Evolutionary conservation across 2,329 filamentous ascomycete genomes (phyloP).

Genomic region (Monascus ruber): DNA sequence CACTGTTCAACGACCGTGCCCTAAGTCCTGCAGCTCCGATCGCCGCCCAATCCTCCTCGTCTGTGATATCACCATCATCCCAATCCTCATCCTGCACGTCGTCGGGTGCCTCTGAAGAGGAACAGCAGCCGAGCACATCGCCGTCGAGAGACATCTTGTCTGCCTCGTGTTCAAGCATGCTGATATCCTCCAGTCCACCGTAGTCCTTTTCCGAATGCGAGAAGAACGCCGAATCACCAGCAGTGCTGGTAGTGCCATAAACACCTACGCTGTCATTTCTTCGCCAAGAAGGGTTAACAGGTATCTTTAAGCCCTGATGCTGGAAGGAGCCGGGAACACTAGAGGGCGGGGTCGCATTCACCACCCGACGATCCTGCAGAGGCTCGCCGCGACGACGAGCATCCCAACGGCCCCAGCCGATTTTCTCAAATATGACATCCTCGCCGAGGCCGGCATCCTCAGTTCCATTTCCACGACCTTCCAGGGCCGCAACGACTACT

Average conservation of each 20-base stretch:
- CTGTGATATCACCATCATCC: constrained; percentile 77
- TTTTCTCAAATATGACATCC: constrained; percentile 68
- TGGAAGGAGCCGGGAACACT: constrained; percentile 38
- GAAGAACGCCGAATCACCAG: constrained; percentile 62
- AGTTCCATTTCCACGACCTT: constrained; percentile 56
- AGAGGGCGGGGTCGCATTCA: constrained; percentile 37
- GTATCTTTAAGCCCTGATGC: constrained; percentile 38
- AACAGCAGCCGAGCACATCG: constrained; percentile 51
- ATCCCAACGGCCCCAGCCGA: constrained; percentile 95
- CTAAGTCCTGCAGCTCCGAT: constrained; percentile 79
- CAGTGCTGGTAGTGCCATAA: constrained; percentile 48
- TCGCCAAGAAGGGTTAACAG: constrained; percentile 24
- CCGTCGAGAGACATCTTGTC: constrained; percentile 91
- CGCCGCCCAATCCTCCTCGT: constrained; percentile 91
- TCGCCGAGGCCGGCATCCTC: constrained; percentile 44
- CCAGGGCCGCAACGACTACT: constrained; percentile 82
- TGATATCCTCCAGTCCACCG: constrained; percentile 46
- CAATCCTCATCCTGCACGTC: constrained; percentile 62
- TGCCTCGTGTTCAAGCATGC: constrained; percentile 71
- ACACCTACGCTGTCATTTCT: constrained; percentile 26
- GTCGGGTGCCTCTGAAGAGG: constrained; percentile 62
- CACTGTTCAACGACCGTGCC: constrained; percentile 45
- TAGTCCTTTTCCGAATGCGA: constrained; percentile 57
- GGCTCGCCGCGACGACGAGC: constrained; percentile 61
- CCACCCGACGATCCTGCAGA: constrained; percentile 15